Conservation (phyloP, 1,284 basidiomycete species). For the Abortiporus biennis region DNA sequence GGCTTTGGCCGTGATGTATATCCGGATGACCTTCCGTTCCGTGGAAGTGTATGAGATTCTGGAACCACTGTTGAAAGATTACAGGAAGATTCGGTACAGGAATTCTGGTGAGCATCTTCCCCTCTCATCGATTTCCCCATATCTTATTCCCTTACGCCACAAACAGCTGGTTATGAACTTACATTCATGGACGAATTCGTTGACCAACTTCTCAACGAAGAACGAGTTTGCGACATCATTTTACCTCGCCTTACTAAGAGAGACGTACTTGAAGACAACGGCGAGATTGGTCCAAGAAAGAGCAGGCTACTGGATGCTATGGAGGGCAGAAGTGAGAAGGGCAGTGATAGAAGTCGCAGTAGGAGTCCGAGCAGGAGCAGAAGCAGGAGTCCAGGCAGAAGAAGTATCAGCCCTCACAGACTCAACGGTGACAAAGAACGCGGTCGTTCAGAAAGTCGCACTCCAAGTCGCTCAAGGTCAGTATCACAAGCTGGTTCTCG, state of each 20-base stretch:
- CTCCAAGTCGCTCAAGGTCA: conserved; percentile 24
- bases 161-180: conserved; percentile 73
- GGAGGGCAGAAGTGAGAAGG: conserved; percentile 60
- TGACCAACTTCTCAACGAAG: conserved; percentile 80
- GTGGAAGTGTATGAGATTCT: conserved; percentile 90
- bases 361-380: conserved; percentile 26
- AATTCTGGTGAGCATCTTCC: conserved; percentile 58
- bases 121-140: background rate
- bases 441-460: too few relatives aligned
- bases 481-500: conserved; percentile 43
- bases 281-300: conserved; percentile 80
- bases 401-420: conserved; percentile 19
- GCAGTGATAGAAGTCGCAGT: conserved; percentile 24
- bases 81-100: conserved; percentile 80
- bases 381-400: conserved; percentile 18
- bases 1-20: conserved; percentile 90
- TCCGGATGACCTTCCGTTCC: conserved; percentile 89
- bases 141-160: background rate
- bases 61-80: conserved; percentile 93
- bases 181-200: conserved; percentile 93
- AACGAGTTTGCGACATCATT: conserved; percentile 95
- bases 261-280: conserved; percentile 84
- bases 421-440: conserved; percentile 22
- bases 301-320: conserved; percentile 80
- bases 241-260: conserved; percentile 87